These are phyloP conservation scores for Lanmaoa rubissima DNA, from an alignment of 768 basidiomycete species.

Conservation along the genomic window DNA sequence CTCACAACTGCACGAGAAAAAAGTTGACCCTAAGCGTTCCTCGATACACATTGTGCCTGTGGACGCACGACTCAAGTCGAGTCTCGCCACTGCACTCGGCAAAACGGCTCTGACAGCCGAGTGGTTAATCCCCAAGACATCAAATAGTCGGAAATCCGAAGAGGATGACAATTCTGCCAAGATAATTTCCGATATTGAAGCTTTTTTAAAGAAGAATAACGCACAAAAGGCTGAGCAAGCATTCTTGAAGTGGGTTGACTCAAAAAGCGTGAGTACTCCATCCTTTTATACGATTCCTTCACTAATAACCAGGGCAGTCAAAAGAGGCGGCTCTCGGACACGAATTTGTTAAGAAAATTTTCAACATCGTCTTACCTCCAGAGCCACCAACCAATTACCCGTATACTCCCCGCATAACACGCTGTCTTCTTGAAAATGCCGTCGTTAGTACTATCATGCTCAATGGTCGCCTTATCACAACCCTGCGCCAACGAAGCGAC, in stretches of 20 bases:
- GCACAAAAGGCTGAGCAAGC: constrained; percentile 53
- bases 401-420: constrained; percentile 58
- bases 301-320: constrained; percentile 15
- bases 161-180: constrained; percentile 27
- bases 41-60: constrained; percentile 61
- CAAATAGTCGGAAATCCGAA: constrained; percentile 1
- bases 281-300: neutral
- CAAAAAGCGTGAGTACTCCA: constrained; percentile 26
- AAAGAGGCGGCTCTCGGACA: constrained; percentile 33
- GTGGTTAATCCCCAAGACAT: constrained; percentile 41
- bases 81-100: constrained; percentile 62
- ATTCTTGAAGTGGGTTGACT: constrained; percentile 62
- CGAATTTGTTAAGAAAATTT: constrained; percentile 57
- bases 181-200: constrained; percentile 39
- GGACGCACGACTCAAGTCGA: constrained; percentile 51
- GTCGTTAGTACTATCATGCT: constrained; percentile 63
- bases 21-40: constrained; percentile 36
- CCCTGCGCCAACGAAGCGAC: constrained; percentile 54
- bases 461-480: constrained; percentile 53
- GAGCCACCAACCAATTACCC: constrained; percentile 34
- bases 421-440: constrained; percentile 54
- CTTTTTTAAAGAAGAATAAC: constrained; percentile 41
- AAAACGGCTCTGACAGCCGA: constrained; percentile 40
- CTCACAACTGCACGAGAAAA: constrained; percentile 11
- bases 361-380: constrained; percentile 50